phyloP scores from a whole-genome alignment of 441 rosid species.

The Hypseocharis bilobata region DNA sequence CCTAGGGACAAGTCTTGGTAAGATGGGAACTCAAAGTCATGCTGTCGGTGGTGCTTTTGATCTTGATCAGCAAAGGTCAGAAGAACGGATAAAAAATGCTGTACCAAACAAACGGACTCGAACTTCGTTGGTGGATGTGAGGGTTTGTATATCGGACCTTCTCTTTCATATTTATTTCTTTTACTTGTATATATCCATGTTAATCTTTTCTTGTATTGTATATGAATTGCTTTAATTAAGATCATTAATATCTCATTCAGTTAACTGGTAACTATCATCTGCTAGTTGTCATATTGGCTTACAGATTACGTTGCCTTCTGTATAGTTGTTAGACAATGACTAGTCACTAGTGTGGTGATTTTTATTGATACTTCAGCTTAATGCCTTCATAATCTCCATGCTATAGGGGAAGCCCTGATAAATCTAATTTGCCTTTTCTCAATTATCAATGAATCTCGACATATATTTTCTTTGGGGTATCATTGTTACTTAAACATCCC shows the following conservation, averaged over 20 bases:
- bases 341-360: no score
- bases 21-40: constrained; percentile 70
- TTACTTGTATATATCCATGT: not conserved
- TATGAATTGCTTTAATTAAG: not conserved
- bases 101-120: constrained; percentile 86
- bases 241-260: not conserved
- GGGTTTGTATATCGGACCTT: constrained; percentile 39
- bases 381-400: no score
- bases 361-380: no score
- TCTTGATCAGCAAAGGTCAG: constrained; percentile 62
- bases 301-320: not conserved
- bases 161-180: not conserved
- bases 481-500: no score
- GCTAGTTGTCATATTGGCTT: not conserved
- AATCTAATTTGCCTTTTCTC: no score
- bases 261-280: not conserved
- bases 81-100: constrained; percentile 56
- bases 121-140: constrained; percentile 71
- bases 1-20: constrained; percentile 49
- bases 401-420: no score
- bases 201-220: not conserved
- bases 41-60: constrained; percentile 50
- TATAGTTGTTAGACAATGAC: no score
- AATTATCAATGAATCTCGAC: no score
- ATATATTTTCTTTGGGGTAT: no score